Evolutionary conservation across 768 basidiomycete species (phyloP).

Genomic region (Lentinula lateritia): DNA sequence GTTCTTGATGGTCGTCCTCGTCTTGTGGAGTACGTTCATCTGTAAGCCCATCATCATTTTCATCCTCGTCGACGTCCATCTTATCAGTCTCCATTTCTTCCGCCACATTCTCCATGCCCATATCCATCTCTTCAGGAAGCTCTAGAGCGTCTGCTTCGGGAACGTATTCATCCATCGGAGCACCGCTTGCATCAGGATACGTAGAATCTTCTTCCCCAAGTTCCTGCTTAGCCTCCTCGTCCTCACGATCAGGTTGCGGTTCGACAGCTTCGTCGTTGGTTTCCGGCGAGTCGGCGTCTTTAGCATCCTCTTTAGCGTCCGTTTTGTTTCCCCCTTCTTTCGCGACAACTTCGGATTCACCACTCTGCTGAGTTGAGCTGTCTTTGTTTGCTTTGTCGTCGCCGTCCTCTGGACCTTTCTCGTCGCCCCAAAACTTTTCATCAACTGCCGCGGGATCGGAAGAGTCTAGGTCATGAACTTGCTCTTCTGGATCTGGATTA

Average conservation of each 20-base stretch:
- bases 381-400: conserved; percentile 60
- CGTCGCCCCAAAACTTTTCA: conserved; percentile 96
- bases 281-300: conserved; percentile 13
- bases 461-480: conserved; percentile 75
- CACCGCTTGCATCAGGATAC: conserved; percentile 48
- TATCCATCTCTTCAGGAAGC: conserved; percentile 81
- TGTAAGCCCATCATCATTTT: conserved; percentile 21
- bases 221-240: conserved; percentile 14
- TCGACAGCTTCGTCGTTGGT: conserved; percentile 20
- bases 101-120: conserved; percentile 38
- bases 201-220: conserved; percentile 25
- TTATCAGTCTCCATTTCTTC: conserved; percentile 26
- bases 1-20: conserved; percentile 8
- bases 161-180: conserved; percentile 70
- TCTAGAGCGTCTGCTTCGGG: conserved; percentile 81
- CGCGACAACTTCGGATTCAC: conserved; percentile 67
- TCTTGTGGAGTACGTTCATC: conserved; percentile 11
- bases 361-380: conserved; percentile 42
- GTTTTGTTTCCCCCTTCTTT: conserved; percentile 57
- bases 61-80: conserved; percentile 24
- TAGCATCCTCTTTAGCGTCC: conserved; percentile 23
- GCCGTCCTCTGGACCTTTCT: conserved; percentile 50
- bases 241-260: conserved; percentile 20
- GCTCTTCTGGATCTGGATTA: conserved; percentile 72
- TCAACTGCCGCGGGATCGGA: conserved; percentile 82